Percentiles rank a stretch among this genome's conserved stretches.
Evolutionary conservation across 352 stramenopile species (phyloP).

Genomic region (Phytophthora litchii): DNA sequence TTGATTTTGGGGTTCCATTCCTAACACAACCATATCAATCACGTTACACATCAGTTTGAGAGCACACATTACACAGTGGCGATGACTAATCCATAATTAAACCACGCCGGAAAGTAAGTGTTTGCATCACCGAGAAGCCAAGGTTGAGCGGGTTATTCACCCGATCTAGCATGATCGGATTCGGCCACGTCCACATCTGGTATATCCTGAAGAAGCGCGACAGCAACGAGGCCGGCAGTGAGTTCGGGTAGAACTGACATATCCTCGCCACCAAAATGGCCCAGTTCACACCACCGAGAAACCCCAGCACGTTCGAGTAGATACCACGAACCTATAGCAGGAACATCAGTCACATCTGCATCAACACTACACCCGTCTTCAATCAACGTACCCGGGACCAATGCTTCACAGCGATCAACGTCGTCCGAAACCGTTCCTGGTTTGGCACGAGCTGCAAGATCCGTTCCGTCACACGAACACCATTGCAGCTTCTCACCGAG

Average conservation of each 20-base stretch:
- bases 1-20: slow-evolving; percentile 91
- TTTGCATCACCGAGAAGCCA: slow-evolving; percentile 63
- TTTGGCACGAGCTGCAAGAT: slow-evolving; percentile 93
- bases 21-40: slow-evolving; percentile 30
- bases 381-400: slow-evolving; percentile 73
- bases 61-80: slow-evolving; percentile 1
- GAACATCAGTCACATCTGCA: slow-evolving; percentile 9
- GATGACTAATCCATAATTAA: background rate
- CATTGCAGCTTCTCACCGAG: slow-evolving; percentile 94
- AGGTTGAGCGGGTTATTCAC: slow-evolving; percentile 57
- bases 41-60: slow-evolving; percentile 21
- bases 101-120: slow-evolving; percentile 4
- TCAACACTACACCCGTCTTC: background rate
- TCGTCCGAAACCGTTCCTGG: slow-evolving; percentile 86
- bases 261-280: slow-evolving; percentile 97
- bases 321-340: slow-evolving; percentile 89
- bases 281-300: slow-evolving; percentile 98
- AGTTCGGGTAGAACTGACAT: slow-evolving; percentile 92
- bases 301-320: slow-evolving; percentile 99
- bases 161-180: slow-evolving; percentile 90
- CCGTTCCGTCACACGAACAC: slow-evolving; percentile 94
- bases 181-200: slow-evolving; percentile 96
- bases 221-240: slow-evolving; percentile 87
- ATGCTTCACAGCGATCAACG: slow-evolving; percentile 91
- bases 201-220: slow-evolving; percentile 96